These are phyloP conservation scores for Neurospora tetraspora DNA, from an alignment of 495 filamentous ascomycete genomes.

Conservation along the genomic window DNA sequence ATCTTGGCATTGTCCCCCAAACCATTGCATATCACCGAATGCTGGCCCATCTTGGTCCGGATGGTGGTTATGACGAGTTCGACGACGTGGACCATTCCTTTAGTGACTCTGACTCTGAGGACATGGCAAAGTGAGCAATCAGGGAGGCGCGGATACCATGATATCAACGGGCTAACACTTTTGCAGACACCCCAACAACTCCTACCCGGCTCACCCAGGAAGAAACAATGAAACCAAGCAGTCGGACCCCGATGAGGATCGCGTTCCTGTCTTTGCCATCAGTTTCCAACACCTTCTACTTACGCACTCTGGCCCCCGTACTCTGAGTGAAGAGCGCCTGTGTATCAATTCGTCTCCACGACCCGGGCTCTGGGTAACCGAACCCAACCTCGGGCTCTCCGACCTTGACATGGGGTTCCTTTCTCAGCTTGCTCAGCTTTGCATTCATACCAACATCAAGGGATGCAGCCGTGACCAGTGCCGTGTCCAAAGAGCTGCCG, in stretches of 20 bases:
- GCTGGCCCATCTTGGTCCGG: not conserved
- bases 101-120: not conserved
- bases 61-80: not conserved
- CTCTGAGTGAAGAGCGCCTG: too few relatives aligned
- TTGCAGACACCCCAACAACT: fast-evolving
- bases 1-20: not conserved
- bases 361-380: not conserved
- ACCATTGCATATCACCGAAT: not conserved
- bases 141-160: not conserved
- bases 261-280: too few relatives aligned
- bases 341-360: not conserved
- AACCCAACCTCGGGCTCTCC: not conserved
- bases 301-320: too few relatives aligned
- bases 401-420: not conserved
- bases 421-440: not conserved
- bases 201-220: too few relatives aligned
- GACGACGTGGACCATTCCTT: not conserved
- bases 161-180: not conserved
- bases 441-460: not conserved
- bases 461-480: not conserved
- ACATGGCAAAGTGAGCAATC: not conserved
- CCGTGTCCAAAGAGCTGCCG: not conserved
- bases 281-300: fast-evolving
- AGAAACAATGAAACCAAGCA: too few relatives aligned
- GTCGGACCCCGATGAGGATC: too few relatives aligned